Evolutionary conservation across 148 eudicot genomes (phyloP), one percentile per base, ranked within the genome.

Genomic region (Chenopodium formosanum): DNA sequence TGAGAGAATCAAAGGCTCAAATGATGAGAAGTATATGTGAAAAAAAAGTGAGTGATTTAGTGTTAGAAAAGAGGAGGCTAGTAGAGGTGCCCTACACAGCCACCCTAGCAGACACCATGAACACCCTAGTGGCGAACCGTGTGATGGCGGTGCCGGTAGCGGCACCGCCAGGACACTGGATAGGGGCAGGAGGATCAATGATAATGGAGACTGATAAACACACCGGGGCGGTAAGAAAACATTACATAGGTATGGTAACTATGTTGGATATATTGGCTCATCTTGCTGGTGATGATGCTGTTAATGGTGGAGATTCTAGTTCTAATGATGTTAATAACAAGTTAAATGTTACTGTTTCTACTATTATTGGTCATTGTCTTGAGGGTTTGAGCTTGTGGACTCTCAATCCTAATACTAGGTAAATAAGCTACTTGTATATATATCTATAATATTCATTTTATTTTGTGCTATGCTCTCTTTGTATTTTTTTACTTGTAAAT

Each of bases 101-200:
- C 17, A 83, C 95, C 2, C 78, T 94, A 44, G 92, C 94, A 2
- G 85, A 96, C 86, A 92, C 98, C 22, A 89, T 92, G 85, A 94
- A 96, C 82, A 79, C 90, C 16, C 85, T 96, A 27, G 91, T 92
- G 68, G 90, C 91, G 9, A 88, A 92, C 91, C 84, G 83, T 34
- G 91, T 96, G 7, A 91, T 90, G 90, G 98, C 98, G 62, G 90
- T 86, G 17, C 95, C 99, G 1, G 98, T 94, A 79, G 98, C 99
- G 25, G 98, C 99, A 1, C 99, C 98, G 9, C 98, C 99, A 2
- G 97, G 99, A 0, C 98, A 94, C 79, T 96, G 98, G 97, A 96
- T 96, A 0, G 99, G 99, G 1, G 95, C 98, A 0, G 98, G 98
- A n/a, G 97, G 99, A 22, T 96, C 99, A 0, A 96, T 96, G 99